A percentile compares a stretch with the other conserved stretches of the same genome.
These are phyloP conservation scores for Amphichorda felina DNA, from an alignment of 2,329 filamentous ascomycete species.

Conservation along the genomic window DNA sequence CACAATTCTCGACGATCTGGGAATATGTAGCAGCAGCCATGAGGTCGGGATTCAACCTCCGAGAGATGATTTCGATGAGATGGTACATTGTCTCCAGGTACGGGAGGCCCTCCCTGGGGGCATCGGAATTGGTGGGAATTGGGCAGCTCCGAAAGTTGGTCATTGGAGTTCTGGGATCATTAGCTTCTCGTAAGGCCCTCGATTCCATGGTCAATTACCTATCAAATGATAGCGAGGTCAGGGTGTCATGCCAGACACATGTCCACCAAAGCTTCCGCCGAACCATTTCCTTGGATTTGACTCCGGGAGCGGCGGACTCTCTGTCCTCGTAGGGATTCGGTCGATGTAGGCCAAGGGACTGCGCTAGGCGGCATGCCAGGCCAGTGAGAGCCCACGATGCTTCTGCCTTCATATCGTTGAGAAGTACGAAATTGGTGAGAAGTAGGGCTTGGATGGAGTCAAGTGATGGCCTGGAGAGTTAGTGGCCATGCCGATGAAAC, in stretches of 20 bases:
- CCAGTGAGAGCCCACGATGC: constrained; percentile 55
- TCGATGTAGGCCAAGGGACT: constrained; percentile 50
- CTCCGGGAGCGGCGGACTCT: constrained; percentile 29
- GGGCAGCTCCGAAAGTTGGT: constrained; percentile 46
- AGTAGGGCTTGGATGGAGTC: constrained; percentile 55
- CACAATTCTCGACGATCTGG: constrained; percentile 46
- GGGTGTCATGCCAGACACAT: constrained; percentile 54
- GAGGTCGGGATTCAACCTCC: constrained; percentile 42
- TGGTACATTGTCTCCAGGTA: constrained; percentile 57
- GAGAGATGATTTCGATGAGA: constrained; percentile 48
- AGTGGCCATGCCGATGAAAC: too few relatives aligned
- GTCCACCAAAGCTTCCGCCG: constrained; percentile 51
- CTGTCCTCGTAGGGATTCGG: constrained; percentile 27
- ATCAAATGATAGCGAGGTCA: constrained; percentile 55
- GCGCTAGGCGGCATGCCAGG: constrained; percentile 51
- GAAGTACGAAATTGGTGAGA: constrained; percentile 48
- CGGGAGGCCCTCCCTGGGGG: constrained; percentile 34
- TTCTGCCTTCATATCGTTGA: constrained; percentile 61
- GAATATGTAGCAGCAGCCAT: constrained; percentile 35
- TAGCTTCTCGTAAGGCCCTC: background rate
- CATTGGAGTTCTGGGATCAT: constrained; percentile 39
- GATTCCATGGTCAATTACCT: constrained; percentile 25
- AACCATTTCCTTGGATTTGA: constrained; percentile 39
- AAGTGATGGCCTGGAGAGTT: constrained; percentile 38
- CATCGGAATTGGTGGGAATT: constrained; percentile 32